Conservation (phyloP, 108 stramenopile genomes). For the Conticribra guillardii region DNA sequence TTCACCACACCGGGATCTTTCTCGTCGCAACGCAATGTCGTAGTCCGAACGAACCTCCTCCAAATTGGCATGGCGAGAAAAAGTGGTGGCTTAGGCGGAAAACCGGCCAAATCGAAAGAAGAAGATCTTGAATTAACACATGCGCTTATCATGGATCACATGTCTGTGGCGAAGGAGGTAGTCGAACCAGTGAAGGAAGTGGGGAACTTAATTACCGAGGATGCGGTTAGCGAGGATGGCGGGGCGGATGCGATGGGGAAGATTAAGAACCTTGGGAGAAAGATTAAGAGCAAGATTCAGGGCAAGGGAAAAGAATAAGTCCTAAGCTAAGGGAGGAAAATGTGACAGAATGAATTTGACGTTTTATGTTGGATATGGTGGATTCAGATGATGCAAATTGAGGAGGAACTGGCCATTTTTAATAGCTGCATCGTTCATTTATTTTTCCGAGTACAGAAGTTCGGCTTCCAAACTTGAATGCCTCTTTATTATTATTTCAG, state of each 20-base stretch:
- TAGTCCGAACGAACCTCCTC: too few species aligned
- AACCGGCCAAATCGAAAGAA: slow-evolving; percentile 40
- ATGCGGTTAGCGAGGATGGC: not conserved
- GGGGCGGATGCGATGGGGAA: slow-evolving; percentile 14
- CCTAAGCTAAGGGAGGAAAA: not conserved
- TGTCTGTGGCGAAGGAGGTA: slow-evolving; percentile 28
- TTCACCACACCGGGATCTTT: too few species aligned
- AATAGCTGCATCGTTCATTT: too few species aligned
- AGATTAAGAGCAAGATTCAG: slow-evolving; percentile 33
- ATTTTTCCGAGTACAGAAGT: too few species aligned
- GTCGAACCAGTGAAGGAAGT: not conserved
- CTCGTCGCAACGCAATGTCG: too few species aligned
- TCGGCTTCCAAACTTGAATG: too few species aligned
- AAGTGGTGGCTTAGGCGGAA: slow-evolving; percentile 6
- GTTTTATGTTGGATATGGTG: too few species aligned
- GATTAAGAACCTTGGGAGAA: slow-evolving; percentile 38
- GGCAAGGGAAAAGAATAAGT: not conserved
- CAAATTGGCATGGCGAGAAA: too few species aligned
- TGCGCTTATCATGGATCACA: slow-evolving; percentile 57
- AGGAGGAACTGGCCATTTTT: too few species aligned
- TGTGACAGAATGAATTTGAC: too few species aligned
- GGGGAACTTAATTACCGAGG: not conserved
- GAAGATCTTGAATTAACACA: slow-evolving; percentile 78
- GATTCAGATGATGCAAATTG: too few species aligned
- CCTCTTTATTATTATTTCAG: too few species aligned